Evolutionary conservation across 2,329 filamentous ascomycete species (phyloP), one percentile per base, ranked within the genome.

Genomic region (Colletotrichum sp.): DNA sequence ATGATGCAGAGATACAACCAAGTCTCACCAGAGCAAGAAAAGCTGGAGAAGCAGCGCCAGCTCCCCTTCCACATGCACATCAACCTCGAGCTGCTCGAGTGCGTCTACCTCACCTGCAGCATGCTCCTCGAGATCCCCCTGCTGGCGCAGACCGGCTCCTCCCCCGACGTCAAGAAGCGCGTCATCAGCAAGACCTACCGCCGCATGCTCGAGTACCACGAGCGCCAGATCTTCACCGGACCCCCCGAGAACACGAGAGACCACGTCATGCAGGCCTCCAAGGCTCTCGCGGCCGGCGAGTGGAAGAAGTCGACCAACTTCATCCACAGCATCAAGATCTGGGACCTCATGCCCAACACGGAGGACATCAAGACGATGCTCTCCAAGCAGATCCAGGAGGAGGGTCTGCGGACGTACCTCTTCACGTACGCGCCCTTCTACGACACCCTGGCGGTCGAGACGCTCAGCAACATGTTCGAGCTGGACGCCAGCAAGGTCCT

Each of bases 21-120:
- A 83, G 97, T 99, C 77, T 97, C 96, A 44, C 97, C 97, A 21
- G 97, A 99, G 87, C 97, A 99, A 87, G 97, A 99, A 89, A 95
- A 96, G 79, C 91, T 99, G 52, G 97, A 99, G 89, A 95, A 97
- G 85, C 96, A 99, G 88, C 94, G 97, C 81, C 97, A 99, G 88
- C 92, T 99, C 80, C 97, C 97, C 49, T 99, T 99, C 93, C 97
- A 99, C 90, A 98, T 99, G 96, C 97, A 99, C 91, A 99, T 99
- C 90, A 99, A 99, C 90, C 92, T 99, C 69, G 97, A 99, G 86
- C 92, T 99, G 71, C 92, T 99, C 52, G 97, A 99, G 89, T 99
- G 97, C 83, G 96, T 99, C 78, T 99, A 99, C 89, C 92, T 99
- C 76, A 99, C 97, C 67, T 99, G 96, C 90, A 98, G 96, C 88